Base-by-base conservation (phyloP, 768 basidiomycete genomes). In the Tricholoma flavovirens region DNA sequence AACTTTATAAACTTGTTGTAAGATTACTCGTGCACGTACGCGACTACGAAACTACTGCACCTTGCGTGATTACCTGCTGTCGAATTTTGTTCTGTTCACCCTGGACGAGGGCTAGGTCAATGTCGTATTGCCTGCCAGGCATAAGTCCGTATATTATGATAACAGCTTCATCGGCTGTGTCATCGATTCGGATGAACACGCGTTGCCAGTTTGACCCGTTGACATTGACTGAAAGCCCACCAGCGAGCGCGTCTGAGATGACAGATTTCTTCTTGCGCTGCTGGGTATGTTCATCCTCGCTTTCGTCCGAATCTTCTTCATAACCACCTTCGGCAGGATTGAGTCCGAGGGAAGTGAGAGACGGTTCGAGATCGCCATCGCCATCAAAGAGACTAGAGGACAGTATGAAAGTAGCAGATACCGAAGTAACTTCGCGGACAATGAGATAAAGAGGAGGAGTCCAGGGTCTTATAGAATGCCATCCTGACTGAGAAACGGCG, bases 71-170 rank as follows among this genome's bases (percentile, higher is more conserved):
- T 57, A 93, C 83, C 63, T 87, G 84, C 53, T 77, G 79, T 36
- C 81, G 75, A 21, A 88, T 73, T 33, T 62, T 72, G 51, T 66
- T 73, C 60, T 81, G 75, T 22, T 83, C 85, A 5, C 77, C 78
- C 8, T 83, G 83, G 4, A 87, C 83, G 24, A 95, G 78, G 1
- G 80, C 86, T 10, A 97, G 74, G 64, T 93, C 90, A 51, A 97
- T 85, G 64, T 97, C 93, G 63, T 97, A 97, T 66, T 91, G 89
- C 55, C 90, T 80, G 1, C 90, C 90, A 3, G 93, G 93, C 75
- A 89, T 81, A 46, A 98, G 77, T 1, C 91, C 92, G 57, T 93
- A 94, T 24, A 98, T 82, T 56, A 96, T 90, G 52, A 97, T 91
- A 55, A 95, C 83, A 0, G 92, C 94, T 65, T 96, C 89, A 61